Evolutionary conservation across 2,329 filamentous ascomycete species (phyloP).

Genomic region (Cyanodermella asteris): DNA sequence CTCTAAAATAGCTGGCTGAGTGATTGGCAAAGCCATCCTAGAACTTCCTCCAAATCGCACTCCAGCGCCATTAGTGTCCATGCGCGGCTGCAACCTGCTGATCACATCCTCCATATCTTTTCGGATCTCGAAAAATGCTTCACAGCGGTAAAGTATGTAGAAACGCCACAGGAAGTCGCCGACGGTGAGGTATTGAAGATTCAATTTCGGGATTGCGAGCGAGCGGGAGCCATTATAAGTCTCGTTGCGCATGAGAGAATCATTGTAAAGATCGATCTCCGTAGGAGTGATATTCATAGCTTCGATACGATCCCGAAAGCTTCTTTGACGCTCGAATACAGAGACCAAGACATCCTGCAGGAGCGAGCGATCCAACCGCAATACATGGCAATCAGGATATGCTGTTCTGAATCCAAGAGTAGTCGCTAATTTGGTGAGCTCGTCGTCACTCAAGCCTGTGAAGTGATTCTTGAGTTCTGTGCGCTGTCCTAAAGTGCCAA

Average conservation of each 20-base stretch:
- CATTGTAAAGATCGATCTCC: conserved; percentile 57
- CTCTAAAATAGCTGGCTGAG: conserved; percentile 69
- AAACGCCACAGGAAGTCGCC: conserved; percentile 96
- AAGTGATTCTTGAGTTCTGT: conserved; percentile 60
- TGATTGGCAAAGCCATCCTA: conserved; percentile 75
- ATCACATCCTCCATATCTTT: conserved; percentile 73
- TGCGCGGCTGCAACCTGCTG: conserved; percentile 53
- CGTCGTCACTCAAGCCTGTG: conserved; percentile 47
- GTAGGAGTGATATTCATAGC: conserved; percentile 63
- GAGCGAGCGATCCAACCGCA: conserved; percentile 42
- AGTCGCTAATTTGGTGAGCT: conserved; percentile 46
- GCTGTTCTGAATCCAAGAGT: conserved; percentile 55
- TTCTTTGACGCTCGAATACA: conserved; percentile 52
- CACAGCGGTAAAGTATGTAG: conserved; percentile 67
- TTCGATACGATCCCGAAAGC: conserved; percentile 60
- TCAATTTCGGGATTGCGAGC: conserved; percentile 79
- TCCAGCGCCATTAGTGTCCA: conserved; percentile 40
- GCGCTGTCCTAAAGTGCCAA: conserved; percentile 63
- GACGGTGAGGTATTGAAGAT: conserved; percentile 83
- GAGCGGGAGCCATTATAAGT: conserved; percentile 70
- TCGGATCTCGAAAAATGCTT: conserved; percentile 82
- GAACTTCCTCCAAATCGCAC: conserved; percentile 61
- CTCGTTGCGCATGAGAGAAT: conserved; percentile 57
- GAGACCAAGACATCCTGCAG: conserved; percentile 52
- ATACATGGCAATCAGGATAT: conserved; percentile 52